Evolutionary conservation across 352 stramenopile species (phyloP).

Genomic region (Phytophthora tubulina): DNA sequence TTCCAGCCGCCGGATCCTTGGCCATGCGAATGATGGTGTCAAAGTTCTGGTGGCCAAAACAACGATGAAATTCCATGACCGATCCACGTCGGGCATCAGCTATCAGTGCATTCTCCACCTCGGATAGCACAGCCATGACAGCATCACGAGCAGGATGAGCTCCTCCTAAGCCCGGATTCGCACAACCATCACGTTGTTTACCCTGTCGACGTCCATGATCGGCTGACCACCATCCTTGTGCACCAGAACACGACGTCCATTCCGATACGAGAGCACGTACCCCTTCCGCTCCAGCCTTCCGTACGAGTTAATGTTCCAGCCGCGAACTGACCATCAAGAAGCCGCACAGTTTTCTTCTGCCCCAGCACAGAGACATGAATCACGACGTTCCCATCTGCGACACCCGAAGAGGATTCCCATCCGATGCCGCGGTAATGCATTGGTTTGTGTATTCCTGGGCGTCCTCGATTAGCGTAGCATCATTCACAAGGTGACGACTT

Average conservation of each 20-base stretch:
- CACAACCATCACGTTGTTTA: slow-evolving; percentile 22
- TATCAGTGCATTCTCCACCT: not conserved
- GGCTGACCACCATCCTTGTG: not conserved
- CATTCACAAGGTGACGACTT: slow-evolving; percentile 23
- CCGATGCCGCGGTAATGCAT: slow-evolving; percentile 5
- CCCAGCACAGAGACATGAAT: slow-evolving; percentile 5
- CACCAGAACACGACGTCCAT: not conserved
- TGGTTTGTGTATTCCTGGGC: slow-evolving; percentile 11
- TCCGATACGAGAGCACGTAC: slow-evolving; percentile 12
- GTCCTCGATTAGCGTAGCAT: slow-evolving; percentile 17
- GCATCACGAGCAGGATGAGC: not conserved
- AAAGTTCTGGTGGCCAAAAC: slow-evolving; percentile 20
- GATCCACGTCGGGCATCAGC: not conserved
- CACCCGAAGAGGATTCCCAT: not conserved
- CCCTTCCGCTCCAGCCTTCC: slow-evolving; percentile 28
- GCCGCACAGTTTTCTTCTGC: slow-evolving; percentile 9
- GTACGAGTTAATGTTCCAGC: slow-evolving; percentile 36
- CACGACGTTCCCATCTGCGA: slow-evolving; percentile 19
- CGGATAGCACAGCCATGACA: slow-evolving; percentile 22
- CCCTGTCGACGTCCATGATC: slow-evolving; percentile 11
- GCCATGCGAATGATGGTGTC: slow-evolving; percentile 22
- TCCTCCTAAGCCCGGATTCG: not conserved
- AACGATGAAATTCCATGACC: slow-evolving; percentile 26
- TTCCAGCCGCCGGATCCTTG: slow-evolving; percentile 14
- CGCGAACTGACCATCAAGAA: slow-evolving; percentile 20